Evolutionary conservation across 2,329 filamentous ascomycete species (phyloP).

Genomic region (Aspergillus vadensis): DNA sequence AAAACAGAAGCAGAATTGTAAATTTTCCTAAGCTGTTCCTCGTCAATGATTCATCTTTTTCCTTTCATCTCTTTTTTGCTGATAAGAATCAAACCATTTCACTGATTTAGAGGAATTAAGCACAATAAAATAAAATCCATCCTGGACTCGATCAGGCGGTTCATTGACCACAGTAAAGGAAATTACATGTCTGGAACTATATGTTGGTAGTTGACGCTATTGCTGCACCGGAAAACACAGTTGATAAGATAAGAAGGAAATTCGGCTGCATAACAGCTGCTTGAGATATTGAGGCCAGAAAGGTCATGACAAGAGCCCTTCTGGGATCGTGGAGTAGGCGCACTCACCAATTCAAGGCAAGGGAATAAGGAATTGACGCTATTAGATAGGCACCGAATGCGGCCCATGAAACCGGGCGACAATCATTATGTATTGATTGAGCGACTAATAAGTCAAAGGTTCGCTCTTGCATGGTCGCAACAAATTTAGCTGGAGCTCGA

Average conservation of each 20-base stretch:
- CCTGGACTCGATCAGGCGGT: constrained; percentile 13
- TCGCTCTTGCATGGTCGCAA: too few species aligned
- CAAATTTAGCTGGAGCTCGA: too few species aligned
- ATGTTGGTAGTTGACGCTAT: constrained; percentile 26
- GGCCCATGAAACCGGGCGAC: constrained; percentile 36
- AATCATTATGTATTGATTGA: too few species aligned
- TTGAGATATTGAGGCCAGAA: constrained; percentile 14
- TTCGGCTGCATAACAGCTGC: constrained; percentile 1
- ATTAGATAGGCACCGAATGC: constrained; percentile 30
- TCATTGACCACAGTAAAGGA: constrained; percentile 9
- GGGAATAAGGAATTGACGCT: constrained; percentile 33
- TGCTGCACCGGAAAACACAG: constrained; percentile 31
- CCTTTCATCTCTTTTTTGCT: not conserved
- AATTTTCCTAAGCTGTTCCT: constrained; percentile 19
- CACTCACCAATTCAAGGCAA: constrained; percentile 17
- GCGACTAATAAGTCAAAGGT: too few species aligned
- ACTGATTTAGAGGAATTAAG: constrained; percentile 17
- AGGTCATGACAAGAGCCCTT: constrained; percentile 12
- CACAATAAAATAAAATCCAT: constrained; percentile 6
- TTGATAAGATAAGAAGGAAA: constrained; percentile 6
- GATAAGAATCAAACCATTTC: constrained; percentile 9
- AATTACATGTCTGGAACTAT: not conserved
- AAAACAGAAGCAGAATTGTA: constrained; percentile 22
- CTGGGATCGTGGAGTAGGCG: not conserved
- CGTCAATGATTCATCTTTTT: not conserved